phyloP scores from a whole-genome alignment of 2,329 filamentous ascomycete species.

The Phialophora verrucosa region DNA sequence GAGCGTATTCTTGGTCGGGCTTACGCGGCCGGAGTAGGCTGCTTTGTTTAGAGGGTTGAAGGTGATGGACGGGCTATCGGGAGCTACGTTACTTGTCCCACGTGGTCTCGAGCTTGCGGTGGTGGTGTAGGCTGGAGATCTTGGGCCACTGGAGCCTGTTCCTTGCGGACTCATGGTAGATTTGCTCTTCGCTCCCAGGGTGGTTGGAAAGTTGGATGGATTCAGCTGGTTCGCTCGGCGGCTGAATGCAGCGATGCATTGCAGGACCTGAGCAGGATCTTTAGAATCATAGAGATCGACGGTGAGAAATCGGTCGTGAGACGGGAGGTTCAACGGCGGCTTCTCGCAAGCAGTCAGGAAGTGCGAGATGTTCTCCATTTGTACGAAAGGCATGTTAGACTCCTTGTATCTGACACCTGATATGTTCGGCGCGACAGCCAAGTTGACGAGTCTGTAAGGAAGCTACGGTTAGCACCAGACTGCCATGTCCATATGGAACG shows the following conservation, averaged over 20 bases:
- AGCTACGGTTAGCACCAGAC: constrained; percentile 25
- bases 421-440: constrained; percentile 68
- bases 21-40: constrained; percentile 60
- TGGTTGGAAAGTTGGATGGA: constrained; percentile 72
- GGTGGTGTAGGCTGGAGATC: constrained; percentile 54
- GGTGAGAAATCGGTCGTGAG: constrained; percentile 95
- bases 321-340: constrained; percentile 82
- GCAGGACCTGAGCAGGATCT: constrained; percentile 92
- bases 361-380: constrained; percentile 99
- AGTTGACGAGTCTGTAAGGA: constrained; percentile 73
- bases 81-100: constrained; percentile 61
- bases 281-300: constrained; percentile 96
- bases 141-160: constrained; percentile 63
- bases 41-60: constrained; percentile 53
- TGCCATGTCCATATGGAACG: background rate
- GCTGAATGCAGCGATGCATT: constrained; percentile 91
- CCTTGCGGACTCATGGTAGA: constrained; percentile 68
- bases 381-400: constrained; percentile 95
- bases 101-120: constrained; percentile 53
- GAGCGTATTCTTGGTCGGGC: constrained; percentile 61
- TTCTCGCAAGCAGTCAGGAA: constrained; percentile 88
- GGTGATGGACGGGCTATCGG: constrained; percentile 49
- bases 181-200: constrained; percentile 75
- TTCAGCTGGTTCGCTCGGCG: constrained; percentile 78
- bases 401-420: constrained; percentile 82